Evolutionary conservation across 2,329 filamentous ascomycete genomes (phyloP).

Genomic region (Albophoma yamanashiensis): DNA sequence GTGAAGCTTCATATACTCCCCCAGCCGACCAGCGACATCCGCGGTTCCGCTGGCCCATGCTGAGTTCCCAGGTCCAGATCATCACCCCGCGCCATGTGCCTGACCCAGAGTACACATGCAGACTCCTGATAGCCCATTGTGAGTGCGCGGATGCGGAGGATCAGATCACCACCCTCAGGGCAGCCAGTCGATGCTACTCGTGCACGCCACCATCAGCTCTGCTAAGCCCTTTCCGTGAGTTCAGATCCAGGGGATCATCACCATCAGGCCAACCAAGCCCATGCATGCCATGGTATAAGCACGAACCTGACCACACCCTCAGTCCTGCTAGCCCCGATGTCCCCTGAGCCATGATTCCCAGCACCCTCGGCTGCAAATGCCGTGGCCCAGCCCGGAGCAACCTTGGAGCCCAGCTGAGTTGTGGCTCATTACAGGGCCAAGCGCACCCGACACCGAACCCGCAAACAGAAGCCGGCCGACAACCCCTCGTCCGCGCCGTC

Average conservation of each 20-base stretch:
- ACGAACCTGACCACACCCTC: not conserved
- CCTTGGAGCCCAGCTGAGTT: not conserved
- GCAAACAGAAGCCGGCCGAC: not conserved
- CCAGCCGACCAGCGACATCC: not conserved
- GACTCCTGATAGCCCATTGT: no score
- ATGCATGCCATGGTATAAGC: no score
- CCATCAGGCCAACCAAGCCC: no score
- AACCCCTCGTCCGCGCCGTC: not conserved
- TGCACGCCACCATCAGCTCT: no score
- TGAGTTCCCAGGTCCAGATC: not conserved
- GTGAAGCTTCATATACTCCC: not conserved
- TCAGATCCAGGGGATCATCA: no score
- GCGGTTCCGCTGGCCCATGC: not conserved
- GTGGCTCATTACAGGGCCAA: not conserved
- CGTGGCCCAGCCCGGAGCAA: not conserved
- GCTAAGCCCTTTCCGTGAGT: no score
- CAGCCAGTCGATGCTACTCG: no score
- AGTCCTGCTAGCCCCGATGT: not conserved
- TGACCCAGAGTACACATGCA: no score
- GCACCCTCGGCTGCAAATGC: not conserved
- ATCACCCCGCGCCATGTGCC: no score
- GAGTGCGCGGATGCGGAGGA: no score
- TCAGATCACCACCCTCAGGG: no score
- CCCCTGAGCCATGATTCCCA: no score
- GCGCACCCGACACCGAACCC: not conserved